These are phyloP conservation scores for Podila epicladia DNA, from an alignment of 192 early-diverging fungal species.

Conservation along the genomic window DNA sequence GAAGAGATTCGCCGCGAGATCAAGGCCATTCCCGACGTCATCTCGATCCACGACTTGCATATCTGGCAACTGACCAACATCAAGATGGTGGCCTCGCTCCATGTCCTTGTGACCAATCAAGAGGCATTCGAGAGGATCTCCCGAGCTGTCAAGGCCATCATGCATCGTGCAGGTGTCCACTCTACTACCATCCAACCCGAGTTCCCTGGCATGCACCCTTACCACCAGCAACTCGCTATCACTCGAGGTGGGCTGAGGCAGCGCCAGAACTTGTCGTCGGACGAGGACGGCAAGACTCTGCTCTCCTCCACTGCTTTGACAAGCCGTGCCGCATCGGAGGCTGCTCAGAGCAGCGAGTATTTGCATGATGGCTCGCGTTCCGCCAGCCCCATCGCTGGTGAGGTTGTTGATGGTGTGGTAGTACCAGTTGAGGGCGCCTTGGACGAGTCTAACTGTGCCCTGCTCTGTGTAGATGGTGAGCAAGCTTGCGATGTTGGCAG, in stretches of 20 bases:
- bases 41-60: slow-evolving; percentile 90
- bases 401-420: background rate
- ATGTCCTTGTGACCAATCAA: slow-evolving; percentile 72
- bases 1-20: slow-evolving; percentile 72
- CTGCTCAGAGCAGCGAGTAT: slow-evolving; percentile 17
- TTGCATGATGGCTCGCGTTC: slow-evolving; percentile 1
- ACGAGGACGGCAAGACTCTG: slow-evolving; percentile 16
- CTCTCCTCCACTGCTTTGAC: slow-evolving; percentile 1
- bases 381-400: background rate
- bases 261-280: background rate
- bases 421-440: background rate
- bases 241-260: background rate
- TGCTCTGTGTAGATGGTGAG: slow-evolving; percentile 46
- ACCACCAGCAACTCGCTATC: slow-evolving; percentile 3
- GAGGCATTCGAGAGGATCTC: slow-evolving; percentile 79
- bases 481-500: slow-evolving; percentile 33
- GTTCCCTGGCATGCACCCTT: slow-evolving; percentile 59
- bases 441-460: slow-evolving; percentile 21
- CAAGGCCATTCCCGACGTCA: slow-evolving; percentile 66
- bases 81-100: slow-evolving; percentile 85
- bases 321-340: slow-evolving; percentile 11
- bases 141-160: slow-evolving; percentile 72
- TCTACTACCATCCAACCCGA: slow-evolving; percentile 94
- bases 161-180: slow-evolving; percentile 87
- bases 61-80: slow-evolving; percentile 92